Conservation (phyloP, 352 stramenopile species). For the Phytophthora pistaciae region DNA sequence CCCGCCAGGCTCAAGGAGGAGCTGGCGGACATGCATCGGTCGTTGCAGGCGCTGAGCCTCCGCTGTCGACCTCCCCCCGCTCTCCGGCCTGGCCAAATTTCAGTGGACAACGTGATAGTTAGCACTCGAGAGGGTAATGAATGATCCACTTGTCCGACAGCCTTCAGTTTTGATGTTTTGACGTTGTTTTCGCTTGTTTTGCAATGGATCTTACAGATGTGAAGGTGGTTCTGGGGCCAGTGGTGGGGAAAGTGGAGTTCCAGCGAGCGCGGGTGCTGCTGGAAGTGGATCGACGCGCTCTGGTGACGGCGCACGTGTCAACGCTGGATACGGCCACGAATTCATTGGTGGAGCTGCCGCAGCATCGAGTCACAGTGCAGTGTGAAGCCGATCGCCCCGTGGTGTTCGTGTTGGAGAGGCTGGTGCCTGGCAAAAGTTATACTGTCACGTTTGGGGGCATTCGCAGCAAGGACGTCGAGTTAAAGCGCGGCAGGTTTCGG, state of each 20-base stretch:
- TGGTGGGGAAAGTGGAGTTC: constrained; percentile 72
- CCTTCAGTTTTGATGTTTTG: background rate
- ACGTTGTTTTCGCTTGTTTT: background rate
- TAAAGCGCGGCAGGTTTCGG: constrained; percentile 48
- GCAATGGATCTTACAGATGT: constrained; percentile 38
- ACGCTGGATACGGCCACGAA: constrained; percentile 48
- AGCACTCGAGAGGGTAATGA: constrained; percentile 20
- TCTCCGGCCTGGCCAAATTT: constrained; percentile 45
- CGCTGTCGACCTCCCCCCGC: constrained; percentile 22
- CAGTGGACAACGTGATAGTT: constrained; percentile 32
- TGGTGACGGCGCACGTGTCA: constrained; percentile 63
- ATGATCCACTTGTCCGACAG: background rate
- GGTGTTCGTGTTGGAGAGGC: constrained; percentile 49
- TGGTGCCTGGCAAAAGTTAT: constrained; percentile 69
- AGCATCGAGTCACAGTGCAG: constrained; percentile 31
- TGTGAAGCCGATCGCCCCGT: constrained; percentile 43
- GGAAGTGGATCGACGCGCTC: constrained; percentile 52
- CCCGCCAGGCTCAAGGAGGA: constrained; percentile 51
- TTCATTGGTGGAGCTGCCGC: constrained; percentile 49
- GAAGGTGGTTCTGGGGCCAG: constrained; percentile 66
- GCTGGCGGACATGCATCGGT: constrained; percentile 57
- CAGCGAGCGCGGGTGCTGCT: constrained; percentile 66
- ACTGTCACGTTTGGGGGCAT: constrained; percentile 69
- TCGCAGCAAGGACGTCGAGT: constrained; percentile 40
- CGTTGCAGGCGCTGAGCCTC: constrained; percentile 34